These are phyloP conservation scores for Hyphopichia wangnamkhiaoensis DNA, from an alignment of 1,139 yeast genomes.

Conservation along the genomic window DNA sequence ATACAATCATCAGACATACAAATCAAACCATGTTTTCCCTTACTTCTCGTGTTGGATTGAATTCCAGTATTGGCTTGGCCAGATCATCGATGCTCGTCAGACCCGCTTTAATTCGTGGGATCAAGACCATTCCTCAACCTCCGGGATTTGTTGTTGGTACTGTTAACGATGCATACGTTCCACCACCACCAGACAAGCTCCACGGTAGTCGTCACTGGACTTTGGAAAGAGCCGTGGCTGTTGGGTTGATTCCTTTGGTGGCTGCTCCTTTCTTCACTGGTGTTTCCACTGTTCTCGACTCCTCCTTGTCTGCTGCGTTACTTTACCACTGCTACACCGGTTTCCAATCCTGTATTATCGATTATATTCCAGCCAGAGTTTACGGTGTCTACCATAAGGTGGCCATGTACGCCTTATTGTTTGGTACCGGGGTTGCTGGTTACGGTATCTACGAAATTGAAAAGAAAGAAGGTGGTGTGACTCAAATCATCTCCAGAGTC, in stretches of 20 bases:
- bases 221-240: conserved; percentile 58
- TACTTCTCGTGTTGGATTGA: conserved; percentile 29
- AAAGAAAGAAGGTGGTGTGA: conserved; percentile 54
- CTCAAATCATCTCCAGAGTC: conserved; percentile 35
- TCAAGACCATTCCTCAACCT: conserved; percentile 56
- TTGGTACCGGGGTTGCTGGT: conserved; percentile 71
- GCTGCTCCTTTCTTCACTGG: conserved; percentile 64
- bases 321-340: conserved; percentile 71
- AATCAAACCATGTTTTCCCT: conserved; percentile 26
- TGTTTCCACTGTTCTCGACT: conserved; percentile 52
- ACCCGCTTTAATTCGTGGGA: conserved; percentile 26
- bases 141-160: conserved; percentile 73
- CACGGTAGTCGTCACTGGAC: conserved; percentile 80
- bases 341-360: conserved; percentile 75
- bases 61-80: conserved; percentile 10
- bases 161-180: conserved; percentile 70
- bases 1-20: no score
- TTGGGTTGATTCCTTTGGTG: conserved; percentile 65
- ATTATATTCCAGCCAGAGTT: conserved; percentile 80
- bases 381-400: conserved; percentile 70
- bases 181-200: conserved; percentile 53
- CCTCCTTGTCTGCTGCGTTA: conserved; percentile 54
- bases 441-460: conserved; percentile 85
- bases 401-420: conserved; percentile 63
- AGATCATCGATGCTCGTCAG: conserved; percentile 14